Percentiles rank a stretch among this genome's conserved stretches.
phyloP scores from a whole-genome alignment of 371 early-diverging fungal species.

The Nematocida ausubeli region DNA sequence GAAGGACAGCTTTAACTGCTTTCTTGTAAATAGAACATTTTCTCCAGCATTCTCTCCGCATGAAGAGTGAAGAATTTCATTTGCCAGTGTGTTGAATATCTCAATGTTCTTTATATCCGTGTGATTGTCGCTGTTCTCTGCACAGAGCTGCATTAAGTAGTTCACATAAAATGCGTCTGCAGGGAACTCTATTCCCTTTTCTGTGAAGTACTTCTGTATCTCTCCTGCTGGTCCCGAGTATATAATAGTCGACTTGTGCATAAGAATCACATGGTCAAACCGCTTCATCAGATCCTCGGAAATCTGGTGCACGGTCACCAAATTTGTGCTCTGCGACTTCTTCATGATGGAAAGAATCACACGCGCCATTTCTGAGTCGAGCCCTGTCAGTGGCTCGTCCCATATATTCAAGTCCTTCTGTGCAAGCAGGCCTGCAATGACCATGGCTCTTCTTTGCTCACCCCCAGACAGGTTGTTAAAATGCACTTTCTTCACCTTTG shows the following conservation, averaged over 20 bases:
- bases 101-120: conserved; percentile 16
- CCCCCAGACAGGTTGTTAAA: conserved; percentile 28
- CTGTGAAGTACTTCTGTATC: not conserved
- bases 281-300: conserved; percentile 8
- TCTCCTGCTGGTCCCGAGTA: conserved; percentile 12
- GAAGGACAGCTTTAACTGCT: not conserved
- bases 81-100: conserved; percentile 18
- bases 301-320: conserved; percentile 28
- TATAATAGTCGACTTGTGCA: conserved; percentile 33
- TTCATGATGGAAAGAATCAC: not conserved
- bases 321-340: not conserved
- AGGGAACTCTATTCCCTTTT: conserved; percentile 21
- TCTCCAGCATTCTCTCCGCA: not conserved
- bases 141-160: conserved; percentile 14
- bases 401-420: conserved; percentile 22
- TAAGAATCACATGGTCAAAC: conserved; percentile 24
- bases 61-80: not conserved
- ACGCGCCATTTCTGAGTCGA: conserved; percentile 11
- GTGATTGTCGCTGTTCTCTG: not conserved
- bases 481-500: not conserved
- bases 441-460: conserved; percentile 26
- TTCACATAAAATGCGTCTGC: conserved; percentile 25
- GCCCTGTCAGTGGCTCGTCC: conserved; percentile 39
- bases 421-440: conserved; percentile 10
- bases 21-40: not conserved